Conservation (phyloP, 306 rosid species). For the Fagus crenata region DNA sequence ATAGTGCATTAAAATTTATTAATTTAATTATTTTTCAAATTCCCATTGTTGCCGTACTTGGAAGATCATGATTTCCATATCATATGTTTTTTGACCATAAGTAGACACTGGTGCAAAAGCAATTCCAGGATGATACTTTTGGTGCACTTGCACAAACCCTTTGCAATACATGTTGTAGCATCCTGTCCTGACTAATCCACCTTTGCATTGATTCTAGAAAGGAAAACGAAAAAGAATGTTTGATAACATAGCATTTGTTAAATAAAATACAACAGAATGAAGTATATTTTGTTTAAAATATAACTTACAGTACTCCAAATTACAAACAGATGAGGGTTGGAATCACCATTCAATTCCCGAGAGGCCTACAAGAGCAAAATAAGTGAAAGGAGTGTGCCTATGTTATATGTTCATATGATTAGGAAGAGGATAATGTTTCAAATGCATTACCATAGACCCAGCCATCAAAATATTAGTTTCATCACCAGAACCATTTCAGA, state of each 20-base stretch:
- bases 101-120: neutral
- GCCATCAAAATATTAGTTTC: neutral
- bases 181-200: neutral
- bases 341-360: neutral
- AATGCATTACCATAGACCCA: slow-evolving; percentile 25
- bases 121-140: neutral
- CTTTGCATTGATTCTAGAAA: too few relatives aligned
- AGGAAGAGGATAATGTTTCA: neutral
- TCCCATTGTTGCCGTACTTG: too few relatives aligned
- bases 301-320: too few relatives aligned
- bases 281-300: too few relatives aligned
- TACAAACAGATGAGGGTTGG: slow-evolving; percentile 5
- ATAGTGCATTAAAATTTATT: too few relatives aligned
- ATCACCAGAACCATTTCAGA: slow-evolving; percentile 1
- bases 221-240: too few relatives aligned
- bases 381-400: neutral
- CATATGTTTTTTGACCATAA: neutral
- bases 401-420: neutral
- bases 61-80: neutral
- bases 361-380: slow-evolving; percentile 6
- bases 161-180: slow-evolving; percentile 18
- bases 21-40: too few relatives aligned
- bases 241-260: too few relatives aligned
- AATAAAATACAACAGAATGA: too few relatives aligned
- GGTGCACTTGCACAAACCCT: slow-evolving; percentile 15